A percentile compares a stretch with the other conserved stretches of the same genome.
Conservation (phyloP, 2,329 filamentous ascomycete genomes). For the Fusarium protoensiforme region DNA sequence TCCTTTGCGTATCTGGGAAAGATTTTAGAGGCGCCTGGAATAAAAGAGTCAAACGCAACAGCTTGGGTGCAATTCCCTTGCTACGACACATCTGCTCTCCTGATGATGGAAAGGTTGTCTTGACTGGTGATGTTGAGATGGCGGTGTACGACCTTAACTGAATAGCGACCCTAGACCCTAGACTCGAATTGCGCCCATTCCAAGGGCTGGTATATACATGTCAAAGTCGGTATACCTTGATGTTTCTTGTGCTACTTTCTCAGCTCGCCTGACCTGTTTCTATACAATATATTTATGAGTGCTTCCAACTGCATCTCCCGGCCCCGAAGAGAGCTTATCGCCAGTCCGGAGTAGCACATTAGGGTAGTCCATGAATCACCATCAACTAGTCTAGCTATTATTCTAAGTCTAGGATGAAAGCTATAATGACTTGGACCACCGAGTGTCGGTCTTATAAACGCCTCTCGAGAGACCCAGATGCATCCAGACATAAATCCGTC, state of each 20-base stretch:
- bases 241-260: neutral
- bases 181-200: too few relatives aligned
- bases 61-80: neutral
- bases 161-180: neutral
- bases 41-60: neutral
- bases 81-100: neutral
- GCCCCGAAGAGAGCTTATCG: neutral
- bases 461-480: neutral
- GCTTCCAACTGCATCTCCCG: fast-evolving
- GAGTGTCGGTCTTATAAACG: too few relatives aligned
- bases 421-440: too few relatives aligned
- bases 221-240: neutral
- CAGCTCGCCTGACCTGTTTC: too few relatives aligned
- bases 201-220: neutral
- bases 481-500: too few relatives aligned
- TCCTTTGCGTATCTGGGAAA: neutral
- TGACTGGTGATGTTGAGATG: neutral
- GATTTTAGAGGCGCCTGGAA: neutral
- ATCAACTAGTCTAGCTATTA: neutral
- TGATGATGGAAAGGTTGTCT: neutral
- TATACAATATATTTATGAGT: neutral
- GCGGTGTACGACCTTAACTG: neutral
- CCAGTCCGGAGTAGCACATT: neutral
- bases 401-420: too few relatives aligned
- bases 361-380: neutral